Conservation (phyloP, 805 yeast species). For the Kodamaea laetipori region DNA sequence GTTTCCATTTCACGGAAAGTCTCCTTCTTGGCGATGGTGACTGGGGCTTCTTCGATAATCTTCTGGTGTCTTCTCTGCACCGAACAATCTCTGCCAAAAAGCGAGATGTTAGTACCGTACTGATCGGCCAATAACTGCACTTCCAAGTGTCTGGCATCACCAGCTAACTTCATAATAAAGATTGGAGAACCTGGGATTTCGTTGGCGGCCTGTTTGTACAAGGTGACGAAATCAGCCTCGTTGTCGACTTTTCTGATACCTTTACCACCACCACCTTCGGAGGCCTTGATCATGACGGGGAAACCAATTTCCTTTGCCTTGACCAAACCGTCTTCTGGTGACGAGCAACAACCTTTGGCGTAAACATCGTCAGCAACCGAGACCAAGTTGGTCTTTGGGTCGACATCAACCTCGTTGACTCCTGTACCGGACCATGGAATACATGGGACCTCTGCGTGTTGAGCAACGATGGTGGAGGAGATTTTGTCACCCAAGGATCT, state of each 20-base stretch:
- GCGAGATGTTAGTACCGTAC: conserved; percentile 94
- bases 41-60: conserved; percentile 99
- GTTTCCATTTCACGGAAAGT: conserved; percentile 92
- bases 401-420: conserved; percentile 76
- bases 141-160: conserved; percentile 96
- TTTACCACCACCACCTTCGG: conserved; percentile 99
- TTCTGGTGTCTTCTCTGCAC: conserved; percentile 99
- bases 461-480: conserved; percentile 97
- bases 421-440: conserved; percentile 99
- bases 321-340: conserved; percentile 84
- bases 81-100: conserved; percentile 98
- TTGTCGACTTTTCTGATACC: conserved; percentile 96
- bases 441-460: conserved; percentile 97
- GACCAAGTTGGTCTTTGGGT: conserved; percentile 71
- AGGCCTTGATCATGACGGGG: conserved; percentile 98
- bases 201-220: conserved; percentile 91
- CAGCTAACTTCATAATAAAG: conserved; percentile 96
- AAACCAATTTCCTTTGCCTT: conserved; percentile 90
- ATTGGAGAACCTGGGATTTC: conserved; percentile 99
- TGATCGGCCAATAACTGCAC: conserved; percentile 98
- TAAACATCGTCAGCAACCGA: conserved; percentile 86
- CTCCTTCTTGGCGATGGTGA: conserved; percentile 83
- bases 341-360: conserved; percentile 81
- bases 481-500: conserved; percentile 99
- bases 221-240: conserved; percentile 72